Base-by-base conservation (phyloP, 345 rosid species). In the Aethionema arabicum region DNA sequence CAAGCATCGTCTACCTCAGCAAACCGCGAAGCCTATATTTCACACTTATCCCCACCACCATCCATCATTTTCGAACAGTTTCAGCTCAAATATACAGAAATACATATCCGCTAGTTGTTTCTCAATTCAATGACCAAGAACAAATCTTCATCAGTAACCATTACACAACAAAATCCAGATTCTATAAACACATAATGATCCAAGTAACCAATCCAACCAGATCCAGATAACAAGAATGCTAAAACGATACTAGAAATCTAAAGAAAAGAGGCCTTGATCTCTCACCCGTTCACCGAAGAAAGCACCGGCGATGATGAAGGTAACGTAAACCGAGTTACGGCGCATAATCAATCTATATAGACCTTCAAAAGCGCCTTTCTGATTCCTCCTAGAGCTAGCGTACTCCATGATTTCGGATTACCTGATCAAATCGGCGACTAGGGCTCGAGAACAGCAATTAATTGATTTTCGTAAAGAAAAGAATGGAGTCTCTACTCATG, bases 231-330 rank as follows among this genome's bases (percentile, higher is more conserved):
- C 42, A 33, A 11, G n/a, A 67, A 7, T 6, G 15, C 5, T 36
- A 3, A 63, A n/a, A 27, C 27, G 31, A 4, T 31, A 7, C 2
- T 0, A 57, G 8, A 31, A 21, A 21, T 21, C 27, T 4, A 14
- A 48, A 3, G 4, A 0, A 9, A 31, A 15, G 16, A 8, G 27
- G 12, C 2, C 5, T 14, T 33, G 63, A 56, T 29, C 13, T 0
- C 68, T 56, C 38, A 93, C 99, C 82, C 97, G 79, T 76, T 93
- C 99, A 21, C 95, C 95, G 15, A 81, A 71, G 52, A 90, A 87
- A 61, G 99, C 97, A 47, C 99, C 97, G 69, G 87, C 87, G 79
- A 93, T 78, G 88, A 93, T 70, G 87, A 93, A 93, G 56, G 99
- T 85, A 47, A 84, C 92, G 67, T 93, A 93, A 62, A 90, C 77